These are phyloP conservation scores for Candida glaebosa DNA, from an alignment of 805 yeast genomes.

Conservation along the genomic window DNA sequence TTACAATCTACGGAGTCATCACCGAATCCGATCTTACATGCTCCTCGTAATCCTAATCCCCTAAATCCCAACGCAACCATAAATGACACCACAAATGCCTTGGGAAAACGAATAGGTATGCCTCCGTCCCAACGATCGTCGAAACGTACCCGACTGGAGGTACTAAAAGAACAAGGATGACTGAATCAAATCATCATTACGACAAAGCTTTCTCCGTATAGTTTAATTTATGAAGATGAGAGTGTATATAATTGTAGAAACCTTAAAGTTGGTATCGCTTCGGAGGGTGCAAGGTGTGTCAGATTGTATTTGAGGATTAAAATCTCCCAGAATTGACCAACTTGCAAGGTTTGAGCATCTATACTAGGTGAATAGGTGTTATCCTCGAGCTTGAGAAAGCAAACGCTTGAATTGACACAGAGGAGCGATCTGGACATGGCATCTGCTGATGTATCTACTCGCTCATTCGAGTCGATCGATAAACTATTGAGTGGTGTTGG, in stretches of 20 bases:
- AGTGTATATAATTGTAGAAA: neutral
- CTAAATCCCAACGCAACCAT: slow-evolving; percentile 3
- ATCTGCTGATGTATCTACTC: neutral
- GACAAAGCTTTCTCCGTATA: neutral
- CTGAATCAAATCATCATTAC: neutral
- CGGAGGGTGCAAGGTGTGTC: no score
- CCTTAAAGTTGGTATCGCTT: no score
- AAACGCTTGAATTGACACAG: neutral
- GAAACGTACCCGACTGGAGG: slow-evolving; percentile 11
- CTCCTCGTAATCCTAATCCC: slow-evolving; percentile 8
- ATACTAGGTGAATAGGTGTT: neutral
- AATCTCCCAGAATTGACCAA: no score
- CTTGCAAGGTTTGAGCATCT: no score
- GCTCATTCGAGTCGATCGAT: slow-evolving; percentile 6
- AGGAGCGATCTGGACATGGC: no score
- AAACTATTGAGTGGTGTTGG: slow-evolving; percentile 26
- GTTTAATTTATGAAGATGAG: neutral
- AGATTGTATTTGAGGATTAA: no score
- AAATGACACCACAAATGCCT: slow-evolving; percentile 5
- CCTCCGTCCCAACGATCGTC: slow-evolving; percentile 25
- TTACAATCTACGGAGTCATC: neutral
- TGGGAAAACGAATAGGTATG: slow-evolving; percentile 32
- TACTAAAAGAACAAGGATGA: neutral
- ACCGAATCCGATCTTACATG: slow-evolving; percentile 2
- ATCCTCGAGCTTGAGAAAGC: neutral